Conservation (phyloP, 208 protist genomes). For the Crithidia brevicula region DNA sequence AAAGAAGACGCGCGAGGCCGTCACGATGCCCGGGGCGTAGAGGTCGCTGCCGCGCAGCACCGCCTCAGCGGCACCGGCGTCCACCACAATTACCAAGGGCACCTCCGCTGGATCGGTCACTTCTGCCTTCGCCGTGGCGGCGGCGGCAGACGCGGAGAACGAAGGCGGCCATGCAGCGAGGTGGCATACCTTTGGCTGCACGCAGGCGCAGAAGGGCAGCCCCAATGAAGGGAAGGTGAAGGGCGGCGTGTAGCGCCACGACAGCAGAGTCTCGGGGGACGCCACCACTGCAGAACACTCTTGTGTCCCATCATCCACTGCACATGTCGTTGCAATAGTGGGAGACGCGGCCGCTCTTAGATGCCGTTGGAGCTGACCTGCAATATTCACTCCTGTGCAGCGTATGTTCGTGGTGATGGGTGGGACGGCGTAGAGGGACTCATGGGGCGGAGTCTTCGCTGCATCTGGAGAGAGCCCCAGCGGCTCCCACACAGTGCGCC, state of each 20-base stretch:
- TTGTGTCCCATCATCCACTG: too few species aligned
- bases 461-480: slow-evolving; percentile 17
- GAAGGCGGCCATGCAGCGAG: slow-evolving; percentile 20
- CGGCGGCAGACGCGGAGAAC: background rate
- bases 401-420: slow-evolving; percentile 49
- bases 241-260: slow-evolving; percentile 10
- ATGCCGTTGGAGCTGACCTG: background rate
- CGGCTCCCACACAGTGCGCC: slow-evolving; percentile 34
- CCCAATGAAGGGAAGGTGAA: slow-evolving; percentile 7
- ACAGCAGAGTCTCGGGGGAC: background rate
- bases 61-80: slow-evolving; percentile 81
- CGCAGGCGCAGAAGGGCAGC: slow-evolving; percentile 27
- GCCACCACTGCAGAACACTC: background rate
- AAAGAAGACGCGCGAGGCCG: slow-evolving; percentile 27
- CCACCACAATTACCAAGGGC: slow-evolving; percentile 61
- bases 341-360: too few species aligned
- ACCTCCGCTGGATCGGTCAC: background rate
- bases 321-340: too few species aligned
- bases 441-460: background rate
- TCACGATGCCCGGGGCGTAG: slow-evolving; percentile 73
- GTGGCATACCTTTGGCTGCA: slow-evolving; percentile 4
- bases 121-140: background rate
- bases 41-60: slow-evolving; percentile 89
- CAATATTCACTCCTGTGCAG: slow-evolving; percentile 28
- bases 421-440: slow-evolving; percentile 37